Evolutionary conservation across 345 rosid genomes (phyloP).

Genomic region (Mercurialis annua): DNA sequence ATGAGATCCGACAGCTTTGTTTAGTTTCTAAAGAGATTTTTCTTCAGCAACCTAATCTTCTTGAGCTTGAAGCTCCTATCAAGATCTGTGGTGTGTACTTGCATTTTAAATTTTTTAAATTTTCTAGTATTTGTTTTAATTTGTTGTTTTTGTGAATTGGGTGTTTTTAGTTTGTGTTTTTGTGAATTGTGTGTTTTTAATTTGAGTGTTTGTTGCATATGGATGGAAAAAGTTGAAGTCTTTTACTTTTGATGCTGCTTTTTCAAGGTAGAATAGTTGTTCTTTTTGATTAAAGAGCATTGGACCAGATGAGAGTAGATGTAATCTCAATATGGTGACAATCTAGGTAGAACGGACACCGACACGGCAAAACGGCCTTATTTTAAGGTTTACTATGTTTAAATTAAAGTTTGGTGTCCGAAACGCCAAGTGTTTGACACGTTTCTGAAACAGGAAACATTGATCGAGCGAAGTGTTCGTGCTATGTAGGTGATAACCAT

Average conservation of each 20-base stretch:
- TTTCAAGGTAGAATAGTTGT: background rate
- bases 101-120: background rate
- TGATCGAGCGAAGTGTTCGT: too few relatives aligned
- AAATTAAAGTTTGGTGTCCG: too few relatives aligned
- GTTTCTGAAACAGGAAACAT: too few relatives aligned
- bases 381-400: too few relatives aligned
- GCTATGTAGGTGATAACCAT: too few relatives aligned
- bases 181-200: too few relatives aligned
- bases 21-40: conserved; percentile 61
- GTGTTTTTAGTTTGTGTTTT: background rate
- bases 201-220: background rate
- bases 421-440: too few relatives aligned
- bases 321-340: too few relatives aligned
- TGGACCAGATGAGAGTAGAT: background rate
- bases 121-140: background rate
- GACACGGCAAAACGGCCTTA: too few relatives aligned
- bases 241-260: background rate
- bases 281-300: background rate
- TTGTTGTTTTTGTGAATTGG: background rate
- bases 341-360: too few relatives aligned
- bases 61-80: conserved; percentile 87
- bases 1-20: conserved; percentile 86
- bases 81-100: conserved; percentile 76
- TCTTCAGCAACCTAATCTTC: conserved; percentile 84
- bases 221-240: background rate